Base-by-base conservation (phyloP, 441 rosid genomes). In the Lepidium campestre region DNA sequence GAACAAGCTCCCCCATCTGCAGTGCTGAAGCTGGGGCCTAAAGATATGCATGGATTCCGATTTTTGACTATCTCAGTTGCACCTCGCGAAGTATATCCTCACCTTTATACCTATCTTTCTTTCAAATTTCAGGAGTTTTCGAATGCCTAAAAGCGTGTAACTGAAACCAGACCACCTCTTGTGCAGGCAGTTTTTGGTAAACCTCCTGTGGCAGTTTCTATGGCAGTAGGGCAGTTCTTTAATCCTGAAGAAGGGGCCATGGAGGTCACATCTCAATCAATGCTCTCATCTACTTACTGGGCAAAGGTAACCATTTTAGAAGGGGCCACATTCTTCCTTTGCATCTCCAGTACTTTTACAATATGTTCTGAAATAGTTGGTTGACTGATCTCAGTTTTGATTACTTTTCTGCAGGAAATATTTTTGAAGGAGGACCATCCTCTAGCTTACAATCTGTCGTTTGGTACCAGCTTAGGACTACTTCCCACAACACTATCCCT, bases 1-100 rank as follows among this genome's bases (percentile, higher is more conserved):
- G 99, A 94, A 81, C 99, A 94, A 82, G 89, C 96, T 14, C 94
- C 99, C 80, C 99, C 99, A 67, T 86, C 99, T 71, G 86, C 92
- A 48, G 81, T 89, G 55, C 81, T 94, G 80, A 62, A 57, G 72
- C 81, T 94, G 78, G 82, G 75, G 64, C 97, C 96, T 12, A 81
- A 85, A 65, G 94, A 91, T 67, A 81, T 89, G 97, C 79, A 0
- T 42, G 94, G 96, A 58, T 91, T 85, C 82, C 84, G 90, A 81
- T 94, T 91, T 78, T 78, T 91, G 80, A 89, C 98, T 19, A 80
- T 94, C 63, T 94, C 99, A 34, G 89, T 94, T 76, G 99, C 93
- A 13, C 98, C 98, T 52, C 91, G 89, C 34, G 97, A 89, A 84
- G 99, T 94, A 89, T 70, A 61, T 58, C 65, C 67, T 54, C 45